phyloP scores from a whole-genome alignment of 805 yeast genomes.

The Clavispora phyllophila region DNA sequence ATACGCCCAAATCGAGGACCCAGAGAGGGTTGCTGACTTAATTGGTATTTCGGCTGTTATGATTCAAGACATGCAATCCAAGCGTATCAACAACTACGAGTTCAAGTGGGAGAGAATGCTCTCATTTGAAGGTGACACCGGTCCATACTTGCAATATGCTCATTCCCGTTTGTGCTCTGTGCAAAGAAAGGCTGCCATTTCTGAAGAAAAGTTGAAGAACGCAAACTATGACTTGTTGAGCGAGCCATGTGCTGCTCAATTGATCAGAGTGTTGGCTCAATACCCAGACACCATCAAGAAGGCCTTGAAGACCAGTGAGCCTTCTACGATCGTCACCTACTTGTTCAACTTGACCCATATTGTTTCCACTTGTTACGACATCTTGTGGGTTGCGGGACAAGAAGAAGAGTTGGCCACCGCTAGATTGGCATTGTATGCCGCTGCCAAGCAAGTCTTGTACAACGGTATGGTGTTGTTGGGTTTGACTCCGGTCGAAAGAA shows the following conservation, averaged over 20 bases:
- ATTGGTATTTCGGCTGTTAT: constrained; percentile 96
- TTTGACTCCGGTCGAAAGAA: constrained; percentile 96
- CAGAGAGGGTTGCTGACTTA: constrained; percentile 90
- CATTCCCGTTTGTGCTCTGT: constrained; percentile 95
- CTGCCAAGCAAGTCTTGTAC: constrained; percentile 83
- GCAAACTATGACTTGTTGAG: constrained; percentile 60
- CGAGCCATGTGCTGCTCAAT: constrained; percentile 65
- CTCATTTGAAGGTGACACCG: constrained; percentile 98
- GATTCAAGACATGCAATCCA: constrained; percentile 98
- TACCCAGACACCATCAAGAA: constrained; percentile 86
- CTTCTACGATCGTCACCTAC: constrained; percentile 90
- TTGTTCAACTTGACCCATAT: constrained; percentile 87
- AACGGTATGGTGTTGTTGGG: constrained; percentile 91
- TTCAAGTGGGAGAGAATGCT: constrained; percentile 98
- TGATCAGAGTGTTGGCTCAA: constrained; percentile 76
- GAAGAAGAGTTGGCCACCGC: constrained; percentile 80
- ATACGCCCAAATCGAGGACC: constrained; percentile 88
- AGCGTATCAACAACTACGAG: constrained; percentile 92
- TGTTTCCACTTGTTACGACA: constrained; percentile 94
- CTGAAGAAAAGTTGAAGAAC: constrained; percentile 34
- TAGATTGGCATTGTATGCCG: constrained; percentile 82
- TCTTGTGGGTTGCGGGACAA: constrained; percentile 96
- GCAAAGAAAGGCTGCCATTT: constrained; percentile 68
- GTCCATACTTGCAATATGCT: constrained; percentile 97
- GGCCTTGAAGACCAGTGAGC: constrained; percentile 82